Evolutionary conservation across 768 basidiomycete genomes (phyloP).

Genomic region (Punctularia strigosozonata): DNA sequence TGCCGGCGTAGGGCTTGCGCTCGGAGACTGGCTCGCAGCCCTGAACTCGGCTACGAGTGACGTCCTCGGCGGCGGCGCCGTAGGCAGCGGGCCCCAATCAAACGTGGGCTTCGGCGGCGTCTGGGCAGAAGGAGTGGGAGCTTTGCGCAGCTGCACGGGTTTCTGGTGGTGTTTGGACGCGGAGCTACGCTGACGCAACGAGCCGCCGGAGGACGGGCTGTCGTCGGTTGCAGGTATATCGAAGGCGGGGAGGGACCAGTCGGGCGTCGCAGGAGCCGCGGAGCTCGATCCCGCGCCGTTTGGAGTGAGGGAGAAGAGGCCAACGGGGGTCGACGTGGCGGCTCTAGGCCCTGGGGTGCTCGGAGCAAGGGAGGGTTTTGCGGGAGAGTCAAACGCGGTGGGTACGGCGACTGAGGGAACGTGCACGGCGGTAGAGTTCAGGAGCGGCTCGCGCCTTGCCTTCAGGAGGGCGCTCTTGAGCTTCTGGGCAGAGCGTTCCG

Average conservation of each 20-base stretch:
- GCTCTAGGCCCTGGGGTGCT: not conserved
- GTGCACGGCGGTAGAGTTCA: constrained; percentile 42
- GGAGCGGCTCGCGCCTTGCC: constrained; percentile 48
- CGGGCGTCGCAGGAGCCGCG: not conserved
- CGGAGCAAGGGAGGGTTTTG: not conserved
- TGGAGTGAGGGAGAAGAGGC: not conserved
- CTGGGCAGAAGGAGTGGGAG: constrained; percentile 4
- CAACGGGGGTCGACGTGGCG: not conserved
- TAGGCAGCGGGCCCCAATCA: constrained; percentile 53
- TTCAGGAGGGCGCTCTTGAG: constrained; percentile 58
- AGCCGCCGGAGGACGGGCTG: not conserved
- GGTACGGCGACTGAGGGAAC: constrained; percentile 17
- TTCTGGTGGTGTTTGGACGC: constrained; percentile 22
- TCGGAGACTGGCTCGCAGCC: not conserved
- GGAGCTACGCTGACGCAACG: constrained; percentile 8
- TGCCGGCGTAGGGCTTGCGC: too few species aligned
- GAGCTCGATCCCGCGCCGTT: not conserved
- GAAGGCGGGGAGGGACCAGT: not conserved
- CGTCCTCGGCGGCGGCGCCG: constrained; percentile 8
- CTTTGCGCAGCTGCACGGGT: constrained; percentile 20
- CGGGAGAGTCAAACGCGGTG: constrained; percentile 11
- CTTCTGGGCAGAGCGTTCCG: constrained; percentile 60
- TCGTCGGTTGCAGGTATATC: too few species aligned
- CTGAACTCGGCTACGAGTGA: constrained; percentile 8
- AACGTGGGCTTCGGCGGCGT: constrained; percentile 21